Conservation (phyloP, 2,329 filamentous ascomycete species). For the Ceratocystis cubensis region DNA sequence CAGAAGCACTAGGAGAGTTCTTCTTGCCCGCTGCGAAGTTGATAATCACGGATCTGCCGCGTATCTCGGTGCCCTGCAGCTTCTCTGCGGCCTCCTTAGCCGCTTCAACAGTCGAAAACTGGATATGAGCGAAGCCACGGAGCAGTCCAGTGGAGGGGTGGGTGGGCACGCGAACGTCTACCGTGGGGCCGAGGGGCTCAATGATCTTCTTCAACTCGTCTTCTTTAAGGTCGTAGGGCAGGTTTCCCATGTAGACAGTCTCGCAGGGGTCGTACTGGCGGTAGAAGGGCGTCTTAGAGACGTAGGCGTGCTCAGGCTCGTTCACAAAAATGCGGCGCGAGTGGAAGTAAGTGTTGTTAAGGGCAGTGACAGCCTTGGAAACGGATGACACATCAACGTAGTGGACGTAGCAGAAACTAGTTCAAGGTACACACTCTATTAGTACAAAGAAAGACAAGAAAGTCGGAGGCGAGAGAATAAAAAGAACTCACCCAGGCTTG, state of each 20-base stretch:
- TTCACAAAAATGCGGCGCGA: constrained; percentile 19
- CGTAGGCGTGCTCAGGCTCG: constrained; percentile 10
- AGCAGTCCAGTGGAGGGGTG: constrained; percentile 70
- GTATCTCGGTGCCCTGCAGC: constrained; percentile 46
- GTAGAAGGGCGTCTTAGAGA: constrained; percentile 5
- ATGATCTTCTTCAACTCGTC: constrained; percentile 70
- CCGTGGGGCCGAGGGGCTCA: constrained; percentile 53
- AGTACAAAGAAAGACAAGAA: not conserved
- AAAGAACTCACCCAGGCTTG: constrained; percentile 17
- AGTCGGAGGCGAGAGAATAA: not conserved
- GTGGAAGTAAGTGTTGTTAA: constrained; percentile 20
- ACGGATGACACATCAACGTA: constrained; percentile 15
- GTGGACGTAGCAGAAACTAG: constrained; percentile 17
- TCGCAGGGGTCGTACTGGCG: not conserved
- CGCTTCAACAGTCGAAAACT: constrained; percentile 57
- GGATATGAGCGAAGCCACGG: constrained; percentile 72
- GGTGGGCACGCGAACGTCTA: constrained; percentile 69
- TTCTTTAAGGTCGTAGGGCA: constrained; percentile 77
- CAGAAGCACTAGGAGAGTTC: not conserved
- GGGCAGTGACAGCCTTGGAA: constrained; percentile 12
- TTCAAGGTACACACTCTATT: not conserved
- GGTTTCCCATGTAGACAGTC: constrained; percentile 72
- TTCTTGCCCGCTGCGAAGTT: constrained; percentile 41
- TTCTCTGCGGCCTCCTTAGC: constrained; percentile 48
- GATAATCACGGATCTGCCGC: constrained; percentile 51